Base-by-base conservation (phyloP, 2,329 filamentous ascomycete species). In the Microdochium nivale region DNA sequence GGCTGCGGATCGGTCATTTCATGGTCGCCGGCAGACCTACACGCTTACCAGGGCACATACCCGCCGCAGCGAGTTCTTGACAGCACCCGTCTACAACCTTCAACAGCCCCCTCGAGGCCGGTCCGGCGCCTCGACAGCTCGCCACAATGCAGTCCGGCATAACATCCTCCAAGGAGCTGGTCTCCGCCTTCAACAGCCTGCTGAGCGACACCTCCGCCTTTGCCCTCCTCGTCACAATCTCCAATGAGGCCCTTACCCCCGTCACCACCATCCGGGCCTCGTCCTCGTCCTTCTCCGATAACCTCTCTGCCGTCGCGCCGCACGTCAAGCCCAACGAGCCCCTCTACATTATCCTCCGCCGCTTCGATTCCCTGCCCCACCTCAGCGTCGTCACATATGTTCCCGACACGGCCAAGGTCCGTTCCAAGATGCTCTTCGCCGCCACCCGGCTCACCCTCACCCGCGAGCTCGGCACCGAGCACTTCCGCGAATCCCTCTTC, bases 401-500 rank as follows among this genome's bases (percentile, higher is more conserved):
- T 5, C 89, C 88, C 25, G 87, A 92, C 67, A 65, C 80, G 1
- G 88, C 88, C 37, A 86, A 85, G 25, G 88, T 94, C 52, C 83
- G 88, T 37, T 86, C 90, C 66, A 94, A 94, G 76, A 94, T 89
- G 85, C 79, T 94, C 23, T 91, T 92, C 66, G 88, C 88, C 5
- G 81, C 83, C 24, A 91, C 88, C 25, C 80, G 87, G 10, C 74
- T 91, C 59, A 88, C 87, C 0, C 76, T 94, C 1, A 79, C 86
- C 49, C 80, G 88, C 43, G 87, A 92, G 69, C 75, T 94, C 10
- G 88, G 89, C 47, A 80, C 82, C 51, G 88, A 94, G 66, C 78
- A 89, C 61, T 92, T 94, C 69, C 74, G 84, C 49, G 86, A 91
- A 65, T 86, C 81, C 24, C 75, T 92, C 43, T 90, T 91, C 64